A percentile compares a stretch with the other conserved stretches of the same genome.
phyloP scores from a whole-genome alignment of 257 asterid species.

The Salvia miltiorrhiza region DNA sequence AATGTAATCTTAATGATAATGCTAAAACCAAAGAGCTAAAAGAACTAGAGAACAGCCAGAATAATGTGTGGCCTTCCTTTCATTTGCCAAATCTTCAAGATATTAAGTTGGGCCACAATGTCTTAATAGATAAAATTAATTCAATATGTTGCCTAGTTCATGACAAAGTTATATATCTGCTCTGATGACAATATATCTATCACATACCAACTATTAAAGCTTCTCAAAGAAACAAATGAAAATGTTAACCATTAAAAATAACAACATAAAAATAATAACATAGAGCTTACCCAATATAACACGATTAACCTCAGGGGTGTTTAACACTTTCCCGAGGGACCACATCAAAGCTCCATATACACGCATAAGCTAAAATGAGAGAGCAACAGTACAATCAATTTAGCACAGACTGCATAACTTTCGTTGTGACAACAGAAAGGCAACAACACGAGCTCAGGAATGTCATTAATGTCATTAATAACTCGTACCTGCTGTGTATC shows the following conservation, averaged over 20 bases:
- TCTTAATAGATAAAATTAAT: background rate
- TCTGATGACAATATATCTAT: background rate
- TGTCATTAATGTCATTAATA: background rate
- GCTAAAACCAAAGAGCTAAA: background rate
- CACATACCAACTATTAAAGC: background rate
- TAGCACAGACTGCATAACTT: background rate
- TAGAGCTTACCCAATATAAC: slow-evolving; percentile 86
- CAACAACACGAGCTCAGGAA: slow-evolving; percentile 3
- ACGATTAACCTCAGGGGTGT: slow-evolving; percentile 90
- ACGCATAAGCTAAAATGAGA: slow-evolving; percentile 80
- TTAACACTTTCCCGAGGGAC: slow-evolving; percentile 96
- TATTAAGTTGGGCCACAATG: background rate
- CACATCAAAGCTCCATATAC: slow-evolving; percentile 99
- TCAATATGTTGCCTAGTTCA: background rate
- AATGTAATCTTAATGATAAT: background rate
- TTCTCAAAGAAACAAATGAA: background rate
- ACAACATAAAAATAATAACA: background rate
- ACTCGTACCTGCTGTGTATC: slow-evolving; percentile 83
- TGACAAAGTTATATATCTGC: background rate
- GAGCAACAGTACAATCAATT: slow-evolving; percentile 16
- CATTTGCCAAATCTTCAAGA: slow-evolving; percentile 1
- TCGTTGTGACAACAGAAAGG: background rate
- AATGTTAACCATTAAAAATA: background rate
- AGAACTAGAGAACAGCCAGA: slow-evolving; percentile 6
- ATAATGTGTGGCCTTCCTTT: background rate